Percentiles rank a stretch among this genome's conserved stretches.
Conservation (phyloP, 345 rosid species). For the Diplotaxis tenuifolia region DNA sequence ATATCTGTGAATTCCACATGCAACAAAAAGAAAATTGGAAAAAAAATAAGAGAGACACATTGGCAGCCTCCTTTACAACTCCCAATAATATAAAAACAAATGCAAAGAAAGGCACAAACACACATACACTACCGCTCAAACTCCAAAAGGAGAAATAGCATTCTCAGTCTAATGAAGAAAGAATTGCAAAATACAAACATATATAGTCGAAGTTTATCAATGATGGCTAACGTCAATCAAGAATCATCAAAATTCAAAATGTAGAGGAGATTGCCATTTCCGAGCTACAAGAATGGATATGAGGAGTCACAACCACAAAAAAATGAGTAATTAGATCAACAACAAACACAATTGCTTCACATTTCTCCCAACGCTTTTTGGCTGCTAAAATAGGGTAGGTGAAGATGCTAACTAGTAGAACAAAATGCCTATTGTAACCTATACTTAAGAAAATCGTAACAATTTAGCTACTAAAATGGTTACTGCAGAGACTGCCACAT, state of each 20-base stretch:
- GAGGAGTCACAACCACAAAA: slow-evolving; percentile 4
- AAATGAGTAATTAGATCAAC: slow-evolving; percentile 1
- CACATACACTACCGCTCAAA: neutral
- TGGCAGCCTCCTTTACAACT: neutral
- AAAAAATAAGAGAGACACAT: neutral
- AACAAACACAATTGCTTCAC: neutral
- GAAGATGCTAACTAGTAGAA: neutral
- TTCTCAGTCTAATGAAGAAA: neutral
- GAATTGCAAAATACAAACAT: neutral
- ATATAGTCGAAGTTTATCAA: neutral
- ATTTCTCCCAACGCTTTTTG: neutral
- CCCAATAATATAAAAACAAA: neutral
- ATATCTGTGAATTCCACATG: neutral
- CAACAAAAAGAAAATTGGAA: neutral
- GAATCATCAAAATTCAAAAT: neutral
- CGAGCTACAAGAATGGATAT: neutral
- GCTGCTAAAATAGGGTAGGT: neutral
- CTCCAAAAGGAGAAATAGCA: neutral
- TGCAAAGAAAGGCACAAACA: neutral
- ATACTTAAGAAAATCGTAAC: neutral
- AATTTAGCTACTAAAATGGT: neutral
- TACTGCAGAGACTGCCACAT: neutral
- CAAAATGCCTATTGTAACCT: neutral
- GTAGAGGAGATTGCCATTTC: neutral
- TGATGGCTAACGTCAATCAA: neutral